Base-by-base conservation (phyloP, 495 filamentous ascomycete genomes). In the Annulohypoxylon moriforme region DNA sequence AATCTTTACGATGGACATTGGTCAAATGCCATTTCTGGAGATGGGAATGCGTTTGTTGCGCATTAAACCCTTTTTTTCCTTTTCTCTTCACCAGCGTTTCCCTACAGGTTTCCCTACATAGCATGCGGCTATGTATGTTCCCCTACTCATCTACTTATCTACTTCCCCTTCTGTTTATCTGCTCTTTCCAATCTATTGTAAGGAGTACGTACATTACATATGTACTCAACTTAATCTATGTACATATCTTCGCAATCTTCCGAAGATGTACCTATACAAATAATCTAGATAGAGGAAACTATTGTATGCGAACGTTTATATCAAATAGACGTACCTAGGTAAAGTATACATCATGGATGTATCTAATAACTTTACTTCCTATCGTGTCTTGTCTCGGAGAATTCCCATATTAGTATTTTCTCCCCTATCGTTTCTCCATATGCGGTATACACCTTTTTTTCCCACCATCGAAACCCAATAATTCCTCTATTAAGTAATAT, bases 11-110 rank as follows among this genome's bases (percentile, higher is more conserved):
- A 74, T 74, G 67, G 72, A 38, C 11, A 71, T 74, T 74, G 72
- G 67, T 24, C 67, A 67, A 74, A 74, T 74, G 63, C 72, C 72
- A 74, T 73, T 70, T 67, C 40, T 60, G 38, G 50, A 50, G 59
- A 71, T 70, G 72, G 68, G 67, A 74, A 67, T 67, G 61, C 71
- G 10, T 29, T 64, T 65, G 46, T 59, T 69, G 31, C 42, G 66
- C 71, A 73, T 68, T 46, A 27, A 62, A 46, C 29, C 59, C 59
- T 53, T 68, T 68, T 55, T 24, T 25, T 14, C 50, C 50, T 55
- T 55, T 25, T 55, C 8, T 57, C 53, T 36, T 57, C 20, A 36
- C 53, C 33, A 57, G 29, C 29, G n/a, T 22, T 27, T 55, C 14
- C 24, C n/a, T 57, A 44, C 38, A 40, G 13, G 4, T 3, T 40